Base-by-base conservation (phyloP, 495 filamentous ascomycete species). In the Immersiella caudata region DNA sequence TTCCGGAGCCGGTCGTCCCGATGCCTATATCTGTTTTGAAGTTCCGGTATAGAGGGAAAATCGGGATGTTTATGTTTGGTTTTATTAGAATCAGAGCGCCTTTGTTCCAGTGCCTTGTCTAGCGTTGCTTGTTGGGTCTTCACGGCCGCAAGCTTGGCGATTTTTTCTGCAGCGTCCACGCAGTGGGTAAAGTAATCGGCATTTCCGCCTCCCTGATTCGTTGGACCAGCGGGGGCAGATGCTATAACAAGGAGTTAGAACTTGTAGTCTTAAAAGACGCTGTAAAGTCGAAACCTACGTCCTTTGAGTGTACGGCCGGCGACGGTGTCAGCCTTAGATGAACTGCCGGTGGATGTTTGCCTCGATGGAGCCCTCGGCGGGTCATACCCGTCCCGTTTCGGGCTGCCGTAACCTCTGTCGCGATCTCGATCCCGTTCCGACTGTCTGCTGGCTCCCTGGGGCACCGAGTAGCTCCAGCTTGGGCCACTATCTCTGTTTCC, bases 11-110 rank as follows among this genome's bases (percentile, higher is more conserved):
- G 29, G 18, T 55, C 26, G 59, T 60, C 62, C 40, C 67, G 62
- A 12, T 22, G 11, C n/a, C 54, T 26, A 40, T 64, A 65, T 60
- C 67, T 69, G 12, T 70, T 73, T 27, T 75, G 74, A 7, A 79
- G 56, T 49, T 79, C 77, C 0, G 73, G 67, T 0, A 76, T 22
- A 6, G 74, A 75, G 14, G 75, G 73, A 25, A 78, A 77, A 4
- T 75, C 74, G n/a, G 66, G 67, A 64, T 71, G 67, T 33, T 73
- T 76, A 0, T 52, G 40, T 52, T 49, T 66, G 0, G 70, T 61
- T 27, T 58, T 74, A 6, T 76, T 58, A 58, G 73, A 73, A 29
- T 78, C 75, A 0, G 33, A 59, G 21, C 70, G 56, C 51, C 73
- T 69, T 20, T 63, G 46, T 6, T 40, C 56, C 24, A 66, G 16